These are phyloP conservation scores for Alternaria hordeiaustralica DNA, from an alignment of 2,329 filamentous ascomycete species.

Conservation along the genomic window DNA sequence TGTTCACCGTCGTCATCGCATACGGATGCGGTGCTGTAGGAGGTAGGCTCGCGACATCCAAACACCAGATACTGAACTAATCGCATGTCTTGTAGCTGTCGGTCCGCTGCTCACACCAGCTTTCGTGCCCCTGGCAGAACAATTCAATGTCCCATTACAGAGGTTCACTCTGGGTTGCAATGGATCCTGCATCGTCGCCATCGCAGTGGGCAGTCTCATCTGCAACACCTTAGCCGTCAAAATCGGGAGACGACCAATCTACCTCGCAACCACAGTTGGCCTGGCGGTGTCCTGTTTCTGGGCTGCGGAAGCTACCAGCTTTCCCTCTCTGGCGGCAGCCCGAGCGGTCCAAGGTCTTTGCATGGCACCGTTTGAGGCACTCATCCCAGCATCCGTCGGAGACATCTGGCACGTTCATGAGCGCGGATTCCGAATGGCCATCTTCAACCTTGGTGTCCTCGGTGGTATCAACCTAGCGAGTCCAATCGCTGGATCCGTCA, in stretches of 20 bases:
- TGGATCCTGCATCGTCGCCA: conserved; percentile 28
- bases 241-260: conserved; percentile 28
- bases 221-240: conserved; percentile 34
- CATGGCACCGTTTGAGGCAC: conserved; percentile 34
- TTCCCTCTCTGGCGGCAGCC: conserved; percentile 26
- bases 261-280: conserved; percentile 27
- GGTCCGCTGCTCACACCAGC: conserved; percentile 32
- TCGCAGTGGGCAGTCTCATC: conserved; percentile 25
- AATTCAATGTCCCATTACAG: conserved; percentile 28
- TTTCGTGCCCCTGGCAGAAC: conserved; percentile 26
- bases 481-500: conserved; percentile 31
- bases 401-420: conserved; percentile 36
- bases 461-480: conserved; percentile 35
- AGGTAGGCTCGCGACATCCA: conserved; percentile 10
- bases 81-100: conserved; percentile 16
- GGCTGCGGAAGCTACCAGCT: conserved; percentile 30
- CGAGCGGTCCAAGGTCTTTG: conserved; percentile 30
- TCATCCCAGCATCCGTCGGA: conserved; percentile 32
- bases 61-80: background rate
- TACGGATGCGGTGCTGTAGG: conserved; percentile 34
- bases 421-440: conserved; percentile 30
- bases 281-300: conserved; percentile 30
- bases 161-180: conserved; percentile 26
- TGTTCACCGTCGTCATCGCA: conserved; percentile 32
- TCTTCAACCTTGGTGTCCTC: conserved; percentile 34